A percentile compares a stretch with the other conserved stretches of the same genome.
Evolutionary conservation across 202 grass and related monocot genomes (phyloP).

Genomic region (Hordeum pubiflorum): DNA sequence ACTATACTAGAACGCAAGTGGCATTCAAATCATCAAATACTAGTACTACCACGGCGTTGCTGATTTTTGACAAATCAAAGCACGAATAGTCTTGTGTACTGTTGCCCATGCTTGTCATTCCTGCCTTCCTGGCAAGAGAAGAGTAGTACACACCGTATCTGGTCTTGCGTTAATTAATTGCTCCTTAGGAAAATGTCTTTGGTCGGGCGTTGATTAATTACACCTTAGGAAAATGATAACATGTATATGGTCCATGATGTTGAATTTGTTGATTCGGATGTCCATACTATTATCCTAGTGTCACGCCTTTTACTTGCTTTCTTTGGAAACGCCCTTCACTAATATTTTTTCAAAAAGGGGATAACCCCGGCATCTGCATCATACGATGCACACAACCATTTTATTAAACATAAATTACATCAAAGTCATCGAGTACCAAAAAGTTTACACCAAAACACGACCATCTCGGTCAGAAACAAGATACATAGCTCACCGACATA

Average conservation of each 20-base stretch:
- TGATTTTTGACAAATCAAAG: neutral
- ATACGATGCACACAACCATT: too few relatives aligned
- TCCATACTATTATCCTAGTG: neutral
- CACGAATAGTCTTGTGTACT: neutral
- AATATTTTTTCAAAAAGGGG: too few relatives aligned
- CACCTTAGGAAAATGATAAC: neutral
- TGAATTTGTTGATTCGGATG: neutral
- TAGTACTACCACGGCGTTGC: neutral
- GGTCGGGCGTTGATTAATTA: too few relatives aligned
- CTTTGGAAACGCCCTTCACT: neutral
- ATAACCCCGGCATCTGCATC: too few relatives aligned
- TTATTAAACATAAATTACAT: too few relatives aligned
- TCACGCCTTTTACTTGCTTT: slow-evolving; percentile 17
- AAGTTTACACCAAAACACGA: too few relatives aligned
- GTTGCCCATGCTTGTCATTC: neutral
- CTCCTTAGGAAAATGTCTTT: neutral
- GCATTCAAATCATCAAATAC: neutral
- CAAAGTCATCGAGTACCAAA: too few relatives aligned
- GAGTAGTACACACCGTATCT: neutral
- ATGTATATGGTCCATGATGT: neutral
- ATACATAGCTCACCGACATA: too few relatives aligned
- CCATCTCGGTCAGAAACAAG: too few relatives aligned
- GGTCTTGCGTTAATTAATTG: neutral
- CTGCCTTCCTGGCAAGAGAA: neutral
- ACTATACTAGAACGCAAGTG: neutral